phyloP scores from a whole-genome alignment of 2,329 filamentous ascomycete species.

The Huntiella abstrusa region DNA sequence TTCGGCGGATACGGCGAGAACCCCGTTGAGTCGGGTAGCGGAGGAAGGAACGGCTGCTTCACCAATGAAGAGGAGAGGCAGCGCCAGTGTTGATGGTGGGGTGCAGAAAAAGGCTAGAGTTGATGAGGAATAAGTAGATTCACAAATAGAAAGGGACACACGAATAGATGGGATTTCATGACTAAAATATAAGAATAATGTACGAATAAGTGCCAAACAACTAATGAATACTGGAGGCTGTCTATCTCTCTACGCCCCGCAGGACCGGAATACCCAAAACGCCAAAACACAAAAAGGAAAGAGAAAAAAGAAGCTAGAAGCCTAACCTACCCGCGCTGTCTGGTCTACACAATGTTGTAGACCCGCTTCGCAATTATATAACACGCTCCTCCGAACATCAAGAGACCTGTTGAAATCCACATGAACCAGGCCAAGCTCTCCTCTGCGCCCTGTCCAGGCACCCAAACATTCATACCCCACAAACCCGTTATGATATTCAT shows the following conservation, averaged over 20 bases:
- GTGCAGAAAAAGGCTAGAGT: not conserved
- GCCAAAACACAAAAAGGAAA: not conserved
- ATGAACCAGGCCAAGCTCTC: constrained; percentile 58
- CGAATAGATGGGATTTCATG: too few relatives aligned
- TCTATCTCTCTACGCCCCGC: too few relatives aligned
- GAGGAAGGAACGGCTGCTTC: constrained; percentile 1
- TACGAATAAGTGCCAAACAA: not conserved
- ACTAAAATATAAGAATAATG: too few relatives aligned
- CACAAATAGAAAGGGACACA: too few relatives aligned
- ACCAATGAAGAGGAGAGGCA: constrained; percentile 7
- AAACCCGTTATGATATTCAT: constrained; percentile 99
- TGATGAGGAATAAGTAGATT: not conserved
- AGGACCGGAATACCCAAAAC: not conserved
- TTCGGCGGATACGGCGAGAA: not conserved
- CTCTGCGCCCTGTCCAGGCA: constrained; percentile 76
- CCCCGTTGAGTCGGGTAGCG: constrained; percentile 7
- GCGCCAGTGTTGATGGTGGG: constrained; percentile 1
- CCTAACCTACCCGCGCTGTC: constrained; percentile 4
- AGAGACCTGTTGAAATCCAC: constrained; percentile 52
- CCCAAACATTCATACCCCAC: constrained; percentile 98
- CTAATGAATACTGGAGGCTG: not conserved
- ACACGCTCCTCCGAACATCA: constrained; percentile 63
- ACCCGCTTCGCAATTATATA: constrained; percentile 70
- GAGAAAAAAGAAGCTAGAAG: not conserved
- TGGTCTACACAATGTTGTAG: constrained; percentile 55